Base-by-base conservation (phyloP, 257 asterid species). In the Ligustrum vulgare region DNA sequence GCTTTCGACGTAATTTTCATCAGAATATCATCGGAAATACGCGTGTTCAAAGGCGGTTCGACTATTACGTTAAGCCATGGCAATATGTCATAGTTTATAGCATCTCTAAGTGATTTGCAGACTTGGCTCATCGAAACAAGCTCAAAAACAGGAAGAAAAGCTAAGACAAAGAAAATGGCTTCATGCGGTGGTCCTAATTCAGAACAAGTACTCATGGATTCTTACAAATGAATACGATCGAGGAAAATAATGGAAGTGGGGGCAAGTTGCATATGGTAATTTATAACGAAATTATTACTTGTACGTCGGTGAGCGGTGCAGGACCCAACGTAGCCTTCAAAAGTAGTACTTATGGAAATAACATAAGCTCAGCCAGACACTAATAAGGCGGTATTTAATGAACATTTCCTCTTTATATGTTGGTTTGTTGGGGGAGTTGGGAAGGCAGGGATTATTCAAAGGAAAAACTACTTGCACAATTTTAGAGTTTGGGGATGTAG, bases 61-160 rank as follows among this genome's bases (percentile, higher is more conserved):
- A 91, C 89, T 34, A 82, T 5, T 65, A 90, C 77, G 43, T 85
- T 83, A 32, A 86, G 81, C 97, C 98, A 94, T 28, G 94, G 91
- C 33, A 92, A 85, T 16, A 84, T 75, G 78, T 94, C 97, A 13
- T 76, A 54, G 47, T 82, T 51, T 62, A 91, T 67, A 43, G 95
- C 96, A 33, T 92, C 88, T 80, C 84, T 82, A 8, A 92, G 62
- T 41, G 98, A 91, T 78, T 68, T 83, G 84, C 93, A 94, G 23
- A 94, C 96, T 82, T 75, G 84, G 1, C 78, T 51, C 81, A 85
- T 79, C 41, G 79, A 49, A 25, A 91, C 36, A 54, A 94, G 95
- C 68, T 92, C 93, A 47, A 62, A 86, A 3, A 92, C 80, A 67
- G 92, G 95, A 54, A 92, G 92, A 71, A 88, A 90, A 25, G 92